phyloP scores from a whole-genome alignment of 345 rosid species.

The Dovyalis caffra region DNA sequence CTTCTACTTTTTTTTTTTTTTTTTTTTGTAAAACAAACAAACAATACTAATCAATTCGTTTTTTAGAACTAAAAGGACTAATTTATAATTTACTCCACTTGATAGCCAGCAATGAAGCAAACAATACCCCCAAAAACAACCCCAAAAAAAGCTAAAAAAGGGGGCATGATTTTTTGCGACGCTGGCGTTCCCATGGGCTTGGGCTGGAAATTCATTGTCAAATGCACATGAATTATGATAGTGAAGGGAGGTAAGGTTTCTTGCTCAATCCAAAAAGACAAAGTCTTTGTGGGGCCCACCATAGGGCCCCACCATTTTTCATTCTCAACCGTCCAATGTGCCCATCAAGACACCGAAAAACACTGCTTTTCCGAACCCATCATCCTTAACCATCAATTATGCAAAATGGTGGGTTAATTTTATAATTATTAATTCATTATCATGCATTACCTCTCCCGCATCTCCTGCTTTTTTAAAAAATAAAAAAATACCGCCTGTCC shows the following conservation, averaged over 20 bases:
- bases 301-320: neutral
- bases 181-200: neutral
- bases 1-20: no score
- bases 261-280: conserved; percentile 12
- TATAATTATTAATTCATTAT: neutral
- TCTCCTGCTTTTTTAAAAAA: no score
- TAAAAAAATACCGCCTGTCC: no score
- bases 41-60: no score
- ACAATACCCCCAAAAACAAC: neutral
- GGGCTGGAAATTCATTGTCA: neutral
- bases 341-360: neutral
- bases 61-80: no score
- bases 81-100: no score
- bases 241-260: conserved; percentile 26
- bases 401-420: neutral
- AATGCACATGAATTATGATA: neutral
- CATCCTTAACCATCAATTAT: conserved; percentile 14
- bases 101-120: no score
- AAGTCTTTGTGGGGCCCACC: neutral
- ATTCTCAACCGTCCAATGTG: conserved; percentile 40
- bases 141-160: neutral
- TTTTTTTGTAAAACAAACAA: no score
- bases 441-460: no score
- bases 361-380: neutral
- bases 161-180: neutral